phyloP scores from a whole-genome alignment of 2,329 filamentous ascomycete genomes.

The Aspergillaceae sp. region DNA sequence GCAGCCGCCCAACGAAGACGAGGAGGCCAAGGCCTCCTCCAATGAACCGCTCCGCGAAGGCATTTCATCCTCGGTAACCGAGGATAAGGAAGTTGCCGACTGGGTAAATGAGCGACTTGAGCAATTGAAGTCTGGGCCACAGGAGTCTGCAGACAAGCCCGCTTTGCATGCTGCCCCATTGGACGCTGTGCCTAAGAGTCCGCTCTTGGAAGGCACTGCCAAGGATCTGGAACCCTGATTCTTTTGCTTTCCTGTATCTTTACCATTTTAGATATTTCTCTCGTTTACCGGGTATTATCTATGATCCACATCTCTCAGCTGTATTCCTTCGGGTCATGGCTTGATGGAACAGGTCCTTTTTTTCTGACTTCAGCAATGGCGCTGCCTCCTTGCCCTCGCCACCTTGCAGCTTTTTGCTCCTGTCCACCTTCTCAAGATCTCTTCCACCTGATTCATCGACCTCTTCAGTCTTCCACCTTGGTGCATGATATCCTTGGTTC shows the following conservation, averaged over 20 bases:
- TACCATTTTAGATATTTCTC: neutral
- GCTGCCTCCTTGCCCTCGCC: no score
- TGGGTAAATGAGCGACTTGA: slow-evolving; percentile 66
- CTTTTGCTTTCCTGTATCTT: neutral
- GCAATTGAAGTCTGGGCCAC: slow-evolving; percentile 46
- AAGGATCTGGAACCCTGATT: neutral
- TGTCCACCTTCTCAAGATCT: neutral
- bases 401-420: no score
- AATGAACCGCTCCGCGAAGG: slow-evolving; percentile 3
- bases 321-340: no score
- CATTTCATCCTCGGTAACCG: slow-evolving; percentile 36
- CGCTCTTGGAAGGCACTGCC: slow-evolving; percentile 8
- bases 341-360: no score
- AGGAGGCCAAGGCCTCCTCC: slow-evolving; percentile 29
- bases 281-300: neutral
- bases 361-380: no score
- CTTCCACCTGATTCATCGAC: neutral
- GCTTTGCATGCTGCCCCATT: slow-evolving; percentile 82
- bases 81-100: slow-evolving; percentile 72
- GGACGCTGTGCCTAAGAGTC: slow-evolving; percentile 52
- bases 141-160: slow-evolving; percentile 67
- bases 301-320: neutral
- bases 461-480: neutral
- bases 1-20: slow-evolving; percentile 65
- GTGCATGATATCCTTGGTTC: neutral